Evolutionary conservation across 2,329 filamentous ascomycete species (phyloP), one percentile per base, ranked within the genome.

Genomic region (Chrysoporthe deuterocubensis): DNA sequence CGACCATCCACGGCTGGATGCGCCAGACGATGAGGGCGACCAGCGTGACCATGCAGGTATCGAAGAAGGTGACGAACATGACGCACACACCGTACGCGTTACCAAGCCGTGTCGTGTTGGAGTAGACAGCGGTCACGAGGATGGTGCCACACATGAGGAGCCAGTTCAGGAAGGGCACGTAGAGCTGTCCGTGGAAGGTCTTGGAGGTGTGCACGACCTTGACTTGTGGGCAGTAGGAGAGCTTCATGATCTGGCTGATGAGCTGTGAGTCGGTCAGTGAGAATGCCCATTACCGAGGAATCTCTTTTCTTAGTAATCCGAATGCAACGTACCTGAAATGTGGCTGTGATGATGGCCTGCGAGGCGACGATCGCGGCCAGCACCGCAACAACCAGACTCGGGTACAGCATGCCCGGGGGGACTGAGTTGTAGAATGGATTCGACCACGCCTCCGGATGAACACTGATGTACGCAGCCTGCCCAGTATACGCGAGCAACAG

Each of bases 81-180:
- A 93, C 91, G 71, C 91, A 93, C 11, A 92, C 88, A 34, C 91
- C 90, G 72, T 93, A 93, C 0, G 90, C 90, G 72, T 92, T 87
- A 26, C 90, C 90, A 0, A 92, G 82, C 67, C 83, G 82, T 0
- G 87, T 90, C 1, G 89, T 90, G 82, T 87, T 90, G 74, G 88
- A 90, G 78, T 92, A 93, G 7, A 92, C 85, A 0, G 86, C 87
- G 1, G 91, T 90, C 7, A 93, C 87, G 26, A 92, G 80, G 40
- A 94, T 84, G 0, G 90, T 90, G 0, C 90, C 90, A 54, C 90
- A 82, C 88, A 93, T 91, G 70, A 93, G 82, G 0, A 93, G 79
- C 89, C 90, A 93, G 73, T 94, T 94, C 2, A 89, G 87, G 13
- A 91, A 80, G 0, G 91, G 91, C 21, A 94, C 89, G 73, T 93